Base-by-base conservation (phyloP, 2,329 filamentous ascomycete species). In the Cordyceps sp. region DNA sequence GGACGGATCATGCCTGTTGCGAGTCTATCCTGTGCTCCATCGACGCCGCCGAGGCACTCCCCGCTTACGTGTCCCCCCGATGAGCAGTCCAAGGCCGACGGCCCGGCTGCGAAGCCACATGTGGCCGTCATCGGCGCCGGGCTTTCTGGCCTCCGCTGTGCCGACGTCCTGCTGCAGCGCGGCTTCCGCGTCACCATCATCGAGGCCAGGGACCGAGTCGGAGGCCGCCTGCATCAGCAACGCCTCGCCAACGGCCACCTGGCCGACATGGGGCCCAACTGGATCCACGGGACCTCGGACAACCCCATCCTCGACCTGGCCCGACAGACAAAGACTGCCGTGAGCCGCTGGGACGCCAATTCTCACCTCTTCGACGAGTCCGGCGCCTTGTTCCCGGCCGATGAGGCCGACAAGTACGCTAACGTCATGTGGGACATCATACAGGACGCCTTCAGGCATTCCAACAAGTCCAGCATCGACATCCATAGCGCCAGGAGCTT, bases 261-360 rank as follows among this genome's bases (percentile, higher is more conserved):
- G 7, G 60, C 70, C n/a, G 69, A 74, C 40, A 50, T 68, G 21
- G 79, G 79, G 1, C 75, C 78, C n/a, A 85, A 84, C 43, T 85
- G 78, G 78, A 81, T 85, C 32, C 78, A 85, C 37, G 78, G 79
- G 22, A 81, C 75, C 6, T 58, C 69, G 1, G 62, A 74, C 38
- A 85, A 84, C 44, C 75, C 78, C 0, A 78, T 83, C 13, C 50
- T 77, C 25, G 69, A 78, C 27, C 57, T 84, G 14, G 77, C 75
- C 10, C 66, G 64, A 40, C 57, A 68, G 38, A 81, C 75, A 0
- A 54, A 60, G 2, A 81, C 68, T 0, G 44, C 49, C 0, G 48
- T 59, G 2, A 57, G 59, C 10, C 54, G 46, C 34, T 63, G 59
- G 54, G 69, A 75, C 29, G 59, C 61, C 6, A 57, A 57, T 5